Conservation (phyloP, 805 yeast species). For the Starmerella kuoi region DNA sequence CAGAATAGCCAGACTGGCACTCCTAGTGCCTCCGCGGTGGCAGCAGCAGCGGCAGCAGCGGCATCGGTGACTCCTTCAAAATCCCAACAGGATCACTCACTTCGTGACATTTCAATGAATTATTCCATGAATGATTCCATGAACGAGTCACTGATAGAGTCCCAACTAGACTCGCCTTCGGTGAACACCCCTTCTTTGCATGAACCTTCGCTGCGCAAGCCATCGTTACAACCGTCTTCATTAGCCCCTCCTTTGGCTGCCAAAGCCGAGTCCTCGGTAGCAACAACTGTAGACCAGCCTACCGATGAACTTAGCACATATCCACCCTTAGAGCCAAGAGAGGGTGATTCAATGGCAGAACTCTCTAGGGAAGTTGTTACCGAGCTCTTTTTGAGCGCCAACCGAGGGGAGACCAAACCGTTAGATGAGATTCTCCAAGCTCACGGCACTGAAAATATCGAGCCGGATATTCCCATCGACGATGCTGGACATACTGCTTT, state of each 20-base stretch:
- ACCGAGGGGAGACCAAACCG: slow-evolving; percentile 13
- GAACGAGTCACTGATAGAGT: neutral
- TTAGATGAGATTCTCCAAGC: slow-evolving; percentile 13
- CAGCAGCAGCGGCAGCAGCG: slow-evolving; percentile 1
- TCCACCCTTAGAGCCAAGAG: slow-evolving; percentile 17
- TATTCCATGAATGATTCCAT: neutral
- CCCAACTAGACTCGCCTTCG: neutral
- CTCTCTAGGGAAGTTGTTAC: slow-evolving; percentile 17
- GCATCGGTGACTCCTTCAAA: neutral
- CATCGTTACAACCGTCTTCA: too few species aligned
- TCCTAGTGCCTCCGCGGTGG: neutral
- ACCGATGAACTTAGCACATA: slow-evolving; percentile 14
- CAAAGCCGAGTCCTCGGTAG: neutral
- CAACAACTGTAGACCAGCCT: too few species aligned
- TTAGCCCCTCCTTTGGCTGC: neutral
- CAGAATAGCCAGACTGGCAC: neutral
- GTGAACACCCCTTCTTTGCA: neutral
- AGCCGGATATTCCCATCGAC: slow-evolving; percentile 76
- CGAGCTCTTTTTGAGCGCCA: slow-evolving; percentile 22
- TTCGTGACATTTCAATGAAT: neutral
- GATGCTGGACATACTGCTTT: slow-evolving; percentile 86
- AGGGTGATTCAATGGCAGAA: slow-evolving; percentile 11
- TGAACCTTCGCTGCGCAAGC: too few species aligned
- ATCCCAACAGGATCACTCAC: neutral
- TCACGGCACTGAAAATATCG: slow-evolving; percentile 26